Evolutionary conservation across 345 rosid species (phyloP), one percentile per base, ranked within the genome.

Genomic region (Eucalyptus curtisii): DNA sequence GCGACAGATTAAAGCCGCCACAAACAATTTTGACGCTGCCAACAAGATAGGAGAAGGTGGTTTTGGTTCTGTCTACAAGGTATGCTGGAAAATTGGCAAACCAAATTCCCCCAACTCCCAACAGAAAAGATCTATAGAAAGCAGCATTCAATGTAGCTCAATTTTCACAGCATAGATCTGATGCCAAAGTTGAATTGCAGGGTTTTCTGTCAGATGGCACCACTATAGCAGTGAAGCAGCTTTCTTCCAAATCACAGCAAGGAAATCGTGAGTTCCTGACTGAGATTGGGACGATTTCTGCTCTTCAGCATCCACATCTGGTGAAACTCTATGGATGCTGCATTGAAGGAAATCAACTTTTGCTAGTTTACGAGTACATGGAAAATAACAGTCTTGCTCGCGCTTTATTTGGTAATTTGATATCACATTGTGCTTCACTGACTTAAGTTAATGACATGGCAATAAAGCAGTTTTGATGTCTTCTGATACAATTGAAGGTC

Each of bases 201-300:
- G 92, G 92, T 22, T 17, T 25, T 13, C 30, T 91, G 66, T 50
- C 66, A 19, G 91, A 91, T 87, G 92, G 92, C 9, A 87, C 86
- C 8, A 9, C 87, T 4, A 47, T 88, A 44, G 92, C 92, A 31
- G 94, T 96, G 87, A 96, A 95, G 92, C 94, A 92, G 84, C 96
- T 94, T 86, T 96, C 98, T 27, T 90, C 96, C 3, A 94, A 92
- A 91, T 96, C 98, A 44, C 92, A 84, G 79, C 98, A 96, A 91
- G 98, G 91, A 33, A 88, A 86, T 44, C 90, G 88, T 5, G 92
- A 91, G 88, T 91, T 91, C 57, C 40, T 91, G 33, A 88, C 71
- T 40, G 92, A 91, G 88, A 31, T 91, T 22, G 91, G 90, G 81
- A 82, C 85, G 88, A 90, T 91, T 15, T 89, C 91, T 53, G 88